Evolutionary conservation across 2,329 filamentous ascomycete species (phyloP), one percentile per base, ranked within the genome.

Genomic region (Myotisia sp.): DNA sequence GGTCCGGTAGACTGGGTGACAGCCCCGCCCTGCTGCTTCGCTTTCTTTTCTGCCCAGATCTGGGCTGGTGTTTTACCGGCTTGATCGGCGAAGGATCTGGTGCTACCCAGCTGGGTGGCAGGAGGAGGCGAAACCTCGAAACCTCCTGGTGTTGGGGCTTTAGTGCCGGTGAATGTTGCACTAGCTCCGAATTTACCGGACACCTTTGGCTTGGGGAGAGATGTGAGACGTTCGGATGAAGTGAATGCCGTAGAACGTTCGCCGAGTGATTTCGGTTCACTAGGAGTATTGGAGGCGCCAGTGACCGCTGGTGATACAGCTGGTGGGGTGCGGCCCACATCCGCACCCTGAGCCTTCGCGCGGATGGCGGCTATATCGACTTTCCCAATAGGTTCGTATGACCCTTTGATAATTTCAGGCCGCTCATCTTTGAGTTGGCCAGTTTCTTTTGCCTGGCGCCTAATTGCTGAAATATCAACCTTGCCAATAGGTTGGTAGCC

Each of bases 31-130:
- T 77, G 70, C 54, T 90, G 76, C 40, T 76, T 77, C 23, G 82
- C 87, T 65, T 95, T 95, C 65, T 86, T 92, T 65, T 98, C 90
- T 0, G 87, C 87, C 90, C 90, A 98, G 22, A 93, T 63, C 57
- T 98, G 90, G 19, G 90, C 86, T 5, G 90, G 90, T 4, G 90
- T 95, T 66, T 95, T 98, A 42, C 90, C 90, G 42, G 81, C 86
- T 55, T 92, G 68, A 45, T 94, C 86, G 10, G 90, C 90, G 63
- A 95, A 98, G 1, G 85, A 93, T 50, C 84, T 77, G 60, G 84
- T 92, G 23, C 86, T 85, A 17, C 93, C 68, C 4, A 79, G 75
- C 5, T 46, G 48, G 3, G 71, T 64, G 16, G 72, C 54, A 18
- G 74, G 64, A 6, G 68, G 56, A n/a, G 73, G 58, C 41, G 77